Evolutionary conservation across 805 yeast genomes (phyloP).

Genomic region (Komagataella kurtzmanii): DNA sequence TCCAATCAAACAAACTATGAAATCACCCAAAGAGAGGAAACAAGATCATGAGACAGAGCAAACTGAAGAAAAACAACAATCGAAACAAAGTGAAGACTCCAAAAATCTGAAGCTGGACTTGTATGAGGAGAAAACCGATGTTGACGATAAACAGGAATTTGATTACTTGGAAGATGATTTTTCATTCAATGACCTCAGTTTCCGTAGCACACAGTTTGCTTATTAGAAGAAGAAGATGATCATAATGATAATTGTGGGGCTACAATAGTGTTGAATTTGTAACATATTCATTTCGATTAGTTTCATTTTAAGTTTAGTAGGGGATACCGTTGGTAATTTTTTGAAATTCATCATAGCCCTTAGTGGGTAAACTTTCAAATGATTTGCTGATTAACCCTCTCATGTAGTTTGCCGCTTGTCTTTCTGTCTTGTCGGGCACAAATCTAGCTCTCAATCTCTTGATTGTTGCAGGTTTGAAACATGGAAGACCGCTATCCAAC

Average conservation of each 20-base stretch:
- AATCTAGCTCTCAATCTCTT: conserved; percentile 66
- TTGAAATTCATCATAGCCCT: conserved; percentile 96
- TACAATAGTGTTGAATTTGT: neutral
- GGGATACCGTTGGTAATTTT: conserved; percentile 95
- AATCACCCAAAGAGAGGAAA: neutral
- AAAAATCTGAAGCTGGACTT: neutral
- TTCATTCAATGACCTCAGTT: conserved; percentile 7
- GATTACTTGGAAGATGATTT: conserved; percentile 8
- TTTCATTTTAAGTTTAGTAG: conserved; percentile 26
- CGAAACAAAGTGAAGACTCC: neutral
- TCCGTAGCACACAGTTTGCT: neutral
- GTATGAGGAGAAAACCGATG: neutral
- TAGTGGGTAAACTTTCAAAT: conserved; percentile 79
- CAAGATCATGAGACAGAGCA: neutral
- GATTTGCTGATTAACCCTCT: conserved; percentile 65
- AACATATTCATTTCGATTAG: neutral
- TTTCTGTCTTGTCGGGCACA: conserved; percentile 68
- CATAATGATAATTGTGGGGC: too few relatives aligned
- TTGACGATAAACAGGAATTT: neutral
- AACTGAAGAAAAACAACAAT: neutral
- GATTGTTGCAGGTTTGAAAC: conserved; percentile 84
- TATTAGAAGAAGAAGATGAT: neutral
- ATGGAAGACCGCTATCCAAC: conserved; percentile 92
- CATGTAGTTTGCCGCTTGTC: conserved; percentile 74
- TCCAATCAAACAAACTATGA: neutral